Evolutionary conservation across 805 yeast species (phyloP), one percentile per base, ranked within the genome.

Genomic region (Babjeviella inositovora): DNA sequence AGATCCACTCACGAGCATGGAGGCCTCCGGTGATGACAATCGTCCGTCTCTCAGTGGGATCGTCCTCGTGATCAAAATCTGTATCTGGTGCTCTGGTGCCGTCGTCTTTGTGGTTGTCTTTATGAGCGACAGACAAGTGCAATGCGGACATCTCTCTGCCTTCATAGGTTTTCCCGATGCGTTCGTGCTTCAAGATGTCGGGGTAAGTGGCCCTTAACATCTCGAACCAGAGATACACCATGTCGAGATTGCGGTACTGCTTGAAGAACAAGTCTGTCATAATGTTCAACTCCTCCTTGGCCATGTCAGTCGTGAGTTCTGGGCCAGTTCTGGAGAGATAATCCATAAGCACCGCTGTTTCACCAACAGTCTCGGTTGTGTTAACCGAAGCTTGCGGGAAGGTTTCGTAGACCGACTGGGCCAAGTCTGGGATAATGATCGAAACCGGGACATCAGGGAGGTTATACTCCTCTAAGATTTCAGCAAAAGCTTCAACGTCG

Each of bases 1-100:
- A 64, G 14, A 81, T 60, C 95, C 95, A 84, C 43, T 84, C 96
- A 24, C 96, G 57, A 0, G 93, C 90, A 47, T 84, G 94, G 3
- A 76, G 60, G 3, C 93, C 94, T 18, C 85, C 85, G 2, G 87
- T 70, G 6, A 84, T 58, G 4, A 81, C 73, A 24, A 82, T 61
- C 1, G 87, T 76, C 31, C 61, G 66, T 42, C 61, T 62, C 21
- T 63, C 53, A 6, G 50, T 30, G 7, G 57, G 50, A 11, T 31
- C 31, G n/a, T n/a, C n/a, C n/a, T n/a, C n/a, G n/a, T n/a, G n/a
- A n/a, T n/a, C n/a, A 7, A 18, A 18, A 18, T 18, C 20, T 8
- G 8, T 16, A 16, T 16, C n/a, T 16, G 18, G n/a, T n/a, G n/a
- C n/a, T n/a, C n/a, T n/a, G 40, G n/a, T 34, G 32, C 27, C 51